These are phyloP conservation scores for Glutinoglossum americanum DNA, from an alignment of 495 filamentous ascomycete genomes.

Conservation along the genomic window DNA sequence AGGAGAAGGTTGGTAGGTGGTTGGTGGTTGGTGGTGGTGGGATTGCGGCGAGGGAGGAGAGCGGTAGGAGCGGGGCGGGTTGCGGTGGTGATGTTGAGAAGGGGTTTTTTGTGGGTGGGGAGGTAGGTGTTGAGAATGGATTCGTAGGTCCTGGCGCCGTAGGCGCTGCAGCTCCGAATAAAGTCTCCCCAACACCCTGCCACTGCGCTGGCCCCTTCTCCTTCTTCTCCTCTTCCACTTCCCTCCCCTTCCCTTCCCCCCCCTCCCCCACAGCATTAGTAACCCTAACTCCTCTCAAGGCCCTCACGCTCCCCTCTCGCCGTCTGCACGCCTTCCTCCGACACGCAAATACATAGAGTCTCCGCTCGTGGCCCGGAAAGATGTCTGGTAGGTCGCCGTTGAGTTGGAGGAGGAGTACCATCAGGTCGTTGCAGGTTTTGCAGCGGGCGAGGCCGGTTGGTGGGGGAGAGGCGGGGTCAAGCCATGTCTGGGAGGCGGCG, in stretches of 20 bases:
- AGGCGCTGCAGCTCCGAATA: conserved; percentile 26
- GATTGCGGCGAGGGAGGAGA: conserved; percentile 13
- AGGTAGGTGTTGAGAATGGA: conserved; percentile 22
- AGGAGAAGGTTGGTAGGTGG: conserved; percentile 18
- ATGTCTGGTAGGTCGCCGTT: conserved; percentile 75
- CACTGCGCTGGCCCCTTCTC: background rate
- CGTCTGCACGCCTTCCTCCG: conserved; percentile 57
- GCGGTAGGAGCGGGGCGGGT: conserved; percentile 11
- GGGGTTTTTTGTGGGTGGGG: conserved; percentile 26
- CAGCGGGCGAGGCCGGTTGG: conserved; percentile 65
- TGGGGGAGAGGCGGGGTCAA: conserved; percentile 44
- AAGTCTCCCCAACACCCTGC: conserved; percentile 21
- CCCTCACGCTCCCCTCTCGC: conserved; percentile 60
- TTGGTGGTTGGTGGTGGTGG: no score
- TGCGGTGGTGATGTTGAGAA: conserved; percentile 21
- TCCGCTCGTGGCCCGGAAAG: conserved; percentile 66
- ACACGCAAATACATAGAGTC: conserved; percentile 71
- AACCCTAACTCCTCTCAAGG: conserved; percentile 39
- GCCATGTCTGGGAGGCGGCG: conserved; percentile 44
- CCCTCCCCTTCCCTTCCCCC: conserved; percentile 13
- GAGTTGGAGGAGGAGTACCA: conserved; percentile 72
- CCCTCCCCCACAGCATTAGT: conserved; percentile 19
- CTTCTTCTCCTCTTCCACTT: conserved; percentile 4
- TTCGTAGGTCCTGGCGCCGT: conserved; percentile 10
- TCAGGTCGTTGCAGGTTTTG: conserved; percentile 65